Conservation (phyloP, 495 filamentous ascomycete genomes). For the Haplographium delicatum region DNA sequence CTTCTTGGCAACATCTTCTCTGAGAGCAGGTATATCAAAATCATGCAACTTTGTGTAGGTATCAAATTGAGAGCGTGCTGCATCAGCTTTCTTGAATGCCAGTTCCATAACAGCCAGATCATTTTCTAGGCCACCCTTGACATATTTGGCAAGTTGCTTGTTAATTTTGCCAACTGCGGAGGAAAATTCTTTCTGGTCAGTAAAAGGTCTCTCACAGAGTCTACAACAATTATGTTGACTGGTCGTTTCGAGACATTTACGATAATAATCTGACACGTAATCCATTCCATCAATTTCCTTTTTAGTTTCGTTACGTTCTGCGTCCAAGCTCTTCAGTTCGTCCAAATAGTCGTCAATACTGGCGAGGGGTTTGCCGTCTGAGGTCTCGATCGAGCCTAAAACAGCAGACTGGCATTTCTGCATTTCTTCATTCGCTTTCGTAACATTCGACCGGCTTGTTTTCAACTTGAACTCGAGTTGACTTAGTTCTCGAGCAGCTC, state of each 20-base stretch:
- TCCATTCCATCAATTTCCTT: conserved; percentile 58
- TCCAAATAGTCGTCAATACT: conserved; percentile 36
- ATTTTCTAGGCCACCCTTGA: conserved; percentile 46
- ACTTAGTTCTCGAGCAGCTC: conserved; percentile 64
- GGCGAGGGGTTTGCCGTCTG: conserved; percentile 18
- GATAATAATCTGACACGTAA: conserved; percentile 59
- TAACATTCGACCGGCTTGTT: conserved; percentile 51
- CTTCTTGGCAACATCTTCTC: conserved; percentile 52
- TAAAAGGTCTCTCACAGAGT: conserved; percentile 63
- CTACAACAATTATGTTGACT: conserved; percentile 61
- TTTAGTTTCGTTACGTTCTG: conserved; percentile 53
- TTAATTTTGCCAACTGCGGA: conserved; percentile 56
- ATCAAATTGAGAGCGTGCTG: conserved; percentile 63
- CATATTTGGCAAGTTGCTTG: conserved; percentile 49
- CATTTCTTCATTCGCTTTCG: conserved; percentile 59
- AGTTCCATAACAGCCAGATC: conserved; percentile 47
- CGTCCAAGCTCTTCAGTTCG: conserved; percentile 45
- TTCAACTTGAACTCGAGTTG: conserved; percentile 75
- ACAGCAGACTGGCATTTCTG: conserved; percentile 50
- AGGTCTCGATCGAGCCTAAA: conserved; percentile 31
- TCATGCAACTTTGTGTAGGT: conserved; percentile 61
- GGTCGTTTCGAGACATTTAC: conserved; percentile 51
- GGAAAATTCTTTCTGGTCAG: conserved; percentile 50
- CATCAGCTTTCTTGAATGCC: conserved; percentile 50
- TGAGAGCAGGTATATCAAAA: conserved; percentile 64